Base-by-base conservation (phyloP, 305 asterid species). In the Fraxinus albicans region DNA sequence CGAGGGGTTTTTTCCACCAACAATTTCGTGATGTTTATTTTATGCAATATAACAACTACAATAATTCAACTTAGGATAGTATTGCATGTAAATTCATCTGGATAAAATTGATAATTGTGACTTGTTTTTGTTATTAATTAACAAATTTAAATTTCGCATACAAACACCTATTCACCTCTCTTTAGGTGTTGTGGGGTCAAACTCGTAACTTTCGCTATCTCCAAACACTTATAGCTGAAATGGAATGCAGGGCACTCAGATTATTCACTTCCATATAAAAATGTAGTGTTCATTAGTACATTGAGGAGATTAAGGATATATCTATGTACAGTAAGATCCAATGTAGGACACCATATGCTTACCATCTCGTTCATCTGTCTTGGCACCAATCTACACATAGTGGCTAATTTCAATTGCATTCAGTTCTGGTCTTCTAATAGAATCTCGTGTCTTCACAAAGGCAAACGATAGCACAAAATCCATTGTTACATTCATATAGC, bases 341-440 rank as follows among this genome's bases (percentile, higher is more conserved):
- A 34, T 70, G 5, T 23, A n/a, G 38, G 12, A 27, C 4, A 38
- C 65, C 53, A 17, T 80, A 72, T 25, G 63, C 86, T 81, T 93
- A 96, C 99, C 98, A 55, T 96, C 99, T 35, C 80, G 85, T 50
- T 86, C 89, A 65, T 93, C 86, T 25, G 98, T 96, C 90, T 93
- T 94, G 12, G 95, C 88, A 34, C 83, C 92, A 82, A 93, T 91
- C 90, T 87, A 83, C 21, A 92, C 91, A 79, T 96, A 96, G 90
- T 88, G 90, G 89, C 97, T 90, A 79, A 96, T 93, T 44, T 96
- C 98, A 88, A 96, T 94, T 1, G 98, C 98, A 69, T 91, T 94
- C 73, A 96, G 84, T 3, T 94, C 78, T 4, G 99, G 99, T 0
- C 99, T 98, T 72, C 87, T 88, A 3, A 95, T 90, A 2, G 99